phyloP scores from a whole-genome alignment of 495 filamentous ascomycete species.

The Penicillium bovifimosum region DNA sequence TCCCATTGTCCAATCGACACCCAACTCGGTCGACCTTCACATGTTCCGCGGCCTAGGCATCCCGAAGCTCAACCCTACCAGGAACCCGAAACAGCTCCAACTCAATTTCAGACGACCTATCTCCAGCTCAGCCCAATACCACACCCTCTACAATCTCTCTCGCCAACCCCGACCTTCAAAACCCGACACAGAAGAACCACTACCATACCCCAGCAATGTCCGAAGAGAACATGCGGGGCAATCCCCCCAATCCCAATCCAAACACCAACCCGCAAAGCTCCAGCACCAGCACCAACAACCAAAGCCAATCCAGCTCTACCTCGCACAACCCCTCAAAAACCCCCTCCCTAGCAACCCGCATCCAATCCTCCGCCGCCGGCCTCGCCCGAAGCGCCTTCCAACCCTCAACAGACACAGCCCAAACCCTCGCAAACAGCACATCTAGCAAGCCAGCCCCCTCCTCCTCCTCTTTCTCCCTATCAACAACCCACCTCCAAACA shows the following conservation, averaged over 20 bases:
- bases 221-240: conserved; percentile 24
- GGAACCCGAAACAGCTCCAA: not conserved
- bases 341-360: conserved; percentile 30
- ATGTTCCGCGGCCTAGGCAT: conserved; percentile 16
- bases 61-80: conserved; percentile 8
- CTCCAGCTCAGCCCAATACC: not conserved
- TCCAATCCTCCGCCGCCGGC: conserved; percentile 35
- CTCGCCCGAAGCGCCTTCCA: conserved; percentile 34
- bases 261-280: not conserved
- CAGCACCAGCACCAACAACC: not conserved
- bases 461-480: conserved; percentile 3
- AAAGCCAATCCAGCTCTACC: not conserved
- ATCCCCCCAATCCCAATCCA: not conserved
- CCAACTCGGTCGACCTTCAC: conserved; percentile 11
- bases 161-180: not conserved
- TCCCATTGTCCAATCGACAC: not conserved
- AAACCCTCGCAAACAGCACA: conserved; percentile 21
- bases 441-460: conserved; percentile 21
- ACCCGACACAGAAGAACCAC: not conserved
- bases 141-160: not conserved
- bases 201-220: not conserved
- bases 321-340: conserved; percentile 2
- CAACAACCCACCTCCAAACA: not conserved
- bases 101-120: not conserved
- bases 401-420: conserved; percentile 19